These are phyloP conservation scores for Chlorella sp. DNA, from an alignment of 139 green algal species.

Conservation along the genomic window DNA sequence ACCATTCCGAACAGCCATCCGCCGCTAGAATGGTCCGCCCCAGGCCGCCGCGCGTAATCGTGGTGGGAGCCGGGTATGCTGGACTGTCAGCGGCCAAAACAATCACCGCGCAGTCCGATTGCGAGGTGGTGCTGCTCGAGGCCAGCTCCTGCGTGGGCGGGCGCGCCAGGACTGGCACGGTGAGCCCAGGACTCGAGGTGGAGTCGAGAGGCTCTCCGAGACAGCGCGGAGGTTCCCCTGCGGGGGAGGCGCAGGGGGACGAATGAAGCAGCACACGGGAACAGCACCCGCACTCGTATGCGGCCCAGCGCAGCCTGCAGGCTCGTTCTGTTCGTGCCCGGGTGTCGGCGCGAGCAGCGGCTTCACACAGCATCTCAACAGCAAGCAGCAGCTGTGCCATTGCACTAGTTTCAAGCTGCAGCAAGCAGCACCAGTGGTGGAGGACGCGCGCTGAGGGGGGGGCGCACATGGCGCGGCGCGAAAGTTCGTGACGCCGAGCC, in stretches of 20 bases:
- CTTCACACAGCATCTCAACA: no score
- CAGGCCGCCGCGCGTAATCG: neutral
- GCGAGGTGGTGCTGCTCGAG: constrained; percentile 23
- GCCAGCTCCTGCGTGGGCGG: constrained; percentile 5
- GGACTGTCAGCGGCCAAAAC: constrained; percentile 14
- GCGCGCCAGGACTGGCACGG: neutral
- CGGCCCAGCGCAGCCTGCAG: no score
- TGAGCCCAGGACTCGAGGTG: neutral
- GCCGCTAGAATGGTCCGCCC: neutral
- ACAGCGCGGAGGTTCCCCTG: no score
- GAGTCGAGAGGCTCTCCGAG: no score
- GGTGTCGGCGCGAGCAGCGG: no score
- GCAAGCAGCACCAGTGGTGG: no score
- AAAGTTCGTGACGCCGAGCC: neutral
- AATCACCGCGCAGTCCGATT: neutral
- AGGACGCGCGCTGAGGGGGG: no score
- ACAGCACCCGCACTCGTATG: no score
- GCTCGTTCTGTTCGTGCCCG: no score
- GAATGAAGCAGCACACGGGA: no score
- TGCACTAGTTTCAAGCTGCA: neutral
- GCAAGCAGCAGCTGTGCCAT: neutral
- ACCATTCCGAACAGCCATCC: neutral
- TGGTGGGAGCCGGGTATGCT: constrained; percentile 23
- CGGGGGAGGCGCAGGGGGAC: no score
- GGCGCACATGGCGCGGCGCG: neutral